phyloP scores from a whole-genome alignment of 2,329 filamentous ascomycete species.

The Hirsutella rhossiliensis region DNA sequence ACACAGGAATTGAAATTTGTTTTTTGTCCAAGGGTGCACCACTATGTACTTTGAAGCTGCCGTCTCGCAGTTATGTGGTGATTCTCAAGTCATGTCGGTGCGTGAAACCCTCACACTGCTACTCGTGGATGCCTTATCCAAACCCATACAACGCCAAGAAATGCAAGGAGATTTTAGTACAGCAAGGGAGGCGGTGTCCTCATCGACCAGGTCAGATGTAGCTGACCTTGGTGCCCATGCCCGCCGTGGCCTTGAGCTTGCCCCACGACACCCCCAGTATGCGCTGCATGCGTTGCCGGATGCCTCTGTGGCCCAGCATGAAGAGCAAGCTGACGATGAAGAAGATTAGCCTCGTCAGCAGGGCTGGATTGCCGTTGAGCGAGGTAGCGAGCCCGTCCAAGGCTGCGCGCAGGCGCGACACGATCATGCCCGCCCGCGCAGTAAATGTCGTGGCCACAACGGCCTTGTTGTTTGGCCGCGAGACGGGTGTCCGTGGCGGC shows the following conservation, averaged over 20 bases:
- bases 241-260: conserved; percentile 73
- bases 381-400: conserved; percentile 37
- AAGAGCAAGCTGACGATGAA: conserved; percentile 71
- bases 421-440: conserved; percentile 37
- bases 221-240: conserved; percentile 95
- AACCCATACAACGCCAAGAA: conserved; percentile 15
- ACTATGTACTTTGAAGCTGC: too few species aligned
- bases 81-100: neutral
- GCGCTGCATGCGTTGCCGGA: conserved; percentile 62
- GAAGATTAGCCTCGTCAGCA: conserved; percentile 52
- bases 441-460: conserved; percentile 24
- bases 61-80: neutral
- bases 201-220: conserved; percentile 56
- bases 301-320: conserved; percentile 60
- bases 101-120: neutral
- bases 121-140: neutral
- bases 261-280: conserved; percentile 61
- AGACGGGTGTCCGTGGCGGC: conserved; percentile 10
- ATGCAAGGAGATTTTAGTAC: conserved; percentile 12
- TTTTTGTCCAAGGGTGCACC: too few species aligned
- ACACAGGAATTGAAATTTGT: too few species aligned
- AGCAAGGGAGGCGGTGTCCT: conserved; percentile 3
- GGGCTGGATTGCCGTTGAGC: conserved; percentile 43
- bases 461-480: conserved; percentile 17
- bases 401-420: conserved; percentile 37